phyloP scores from a whole-genome alignment of 495 filamentous ascomycete genomes.

The Penicillium samsonianum region DNA sequence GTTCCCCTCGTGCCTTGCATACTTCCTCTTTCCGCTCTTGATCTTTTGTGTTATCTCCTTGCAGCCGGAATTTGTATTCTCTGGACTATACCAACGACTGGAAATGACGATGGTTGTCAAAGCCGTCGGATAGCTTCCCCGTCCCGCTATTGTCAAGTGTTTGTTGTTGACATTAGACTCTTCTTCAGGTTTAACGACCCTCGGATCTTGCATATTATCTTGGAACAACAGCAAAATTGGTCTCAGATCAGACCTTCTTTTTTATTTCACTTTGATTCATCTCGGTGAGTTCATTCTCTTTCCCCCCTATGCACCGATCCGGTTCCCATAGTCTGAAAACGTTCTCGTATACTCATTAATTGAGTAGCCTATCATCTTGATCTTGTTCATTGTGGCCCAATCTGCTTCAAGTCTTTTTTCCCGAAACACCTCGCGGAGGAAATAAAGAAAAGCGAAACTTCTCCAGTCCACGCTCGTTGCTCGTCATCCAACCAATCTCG shows the following conservation, averaged over 20 bases:
- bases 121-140: constrained; percentile 25
- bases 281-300: constrained; percentile 38
- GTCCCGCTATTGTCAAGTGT: constrained; percentile 26
- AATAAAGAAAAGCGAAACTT: constrained; percentile 32
- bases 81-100: constrained; percentile 21
- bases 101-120: constrained; percentile 33
- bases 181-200: constrained; percentile 26
- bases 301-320: constrained; percentile 40
- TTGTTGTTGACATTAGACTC: constrained; percentile 44
- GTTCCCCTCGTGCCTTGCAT: constrained; percentile 48
- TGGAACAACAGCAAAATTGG: constrained; percentile 27
- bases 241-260: constrained; percentile 24
- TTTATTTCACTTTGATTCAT: constrained; percentile 28
- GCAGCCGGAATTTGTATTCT: constrained; percentile 38
- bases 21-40: constrained; percentile 29
- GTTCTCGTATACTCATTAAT: constrained; percentile 37
- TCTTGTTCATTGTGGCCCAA: constrained; percentile 23
- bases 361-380: constrained; percentile 30
- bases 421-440: constrained; percentile 28
- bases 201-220: constrained; percentile 41
- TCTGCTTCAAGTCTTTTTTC: constrained; percentile 23
- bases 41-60: constrained; percentile 38
- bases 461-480: constrained; percentile 28
- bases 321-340: constrained; percentile 19
- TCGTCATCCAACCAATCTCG: constrained; percentile 13